Conservation (phyloP, 2,329 filamentous ascomycete species). For the Ceratocystiopsis sp. region DNA sequence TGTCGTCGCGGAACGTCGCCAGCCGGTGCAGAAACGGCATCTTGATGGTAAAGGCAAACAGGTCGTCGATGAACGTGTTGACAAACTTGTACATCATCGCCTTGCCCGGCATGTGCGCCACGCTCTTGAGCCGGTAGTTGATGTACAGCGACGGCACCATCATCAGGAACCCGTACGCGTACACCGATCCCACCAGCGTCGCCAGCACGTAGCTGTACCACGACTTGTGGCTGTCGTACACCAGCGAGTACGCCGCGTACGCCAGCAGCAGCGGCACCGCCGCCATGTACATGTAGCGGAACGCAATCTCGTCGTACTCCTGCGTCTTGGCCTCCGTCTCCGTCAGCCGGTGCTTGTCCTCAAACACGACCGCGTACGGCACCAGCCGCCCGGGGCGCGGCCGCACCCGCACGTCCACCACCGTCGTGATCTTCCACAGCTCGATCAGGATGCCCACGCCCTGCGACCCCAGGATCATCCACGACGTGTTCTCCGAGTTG, state of each 20-base stretch:
- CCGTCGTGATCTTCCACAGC: slow-evolving; percentile 90
- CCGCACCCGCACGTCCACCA: slow-evolving; percentile 74
- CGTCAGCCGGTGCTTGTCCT: slow-evolving; percentile 91
- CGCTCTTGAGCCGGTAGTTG: slow-evolving; percentile 92
- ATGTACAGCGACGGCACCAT: slow-evolving; percentile 97
- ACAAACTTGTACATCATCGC: slow-evolving; percentile 98
- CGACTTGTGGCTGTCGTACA: slow-evolving; percentile 91
- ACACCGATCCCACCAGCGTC: slow-evolving; percentile 87
- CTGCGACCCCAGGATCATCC: slow-evolving; percentile 96
- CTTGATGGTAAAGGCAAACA: slow-evolving; percentile 98
- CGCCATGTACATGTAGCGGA: slow-evolving; percentile 88
- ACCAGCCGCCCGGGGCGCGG: slow-evolving; percentile 50
- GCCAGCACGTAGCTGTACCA: slow-evolving; percentile 97
- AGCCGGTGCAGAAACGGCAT: slow-evolving; percentile 91
- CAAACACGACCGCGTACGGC: slow-evolving; percentile 69
- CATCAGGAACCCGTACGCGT: slow-evolving; percentile 97
- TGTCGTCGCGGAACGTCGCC: slow-evolving; percentile 81
- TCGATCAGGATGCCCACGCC: slow-evolving; percentile 58
- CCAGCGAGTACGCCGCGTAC: slow-evolving; percentile 78
- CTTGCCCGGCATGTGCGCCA: slow-evolving; percentile 92
- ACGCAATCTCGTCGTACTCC: slow-evolving; percentile 94
- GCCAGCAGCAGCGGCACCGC: slow-evolving; percentile 78
- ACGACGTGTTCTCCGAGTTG: slow-evolving; percentile 93
- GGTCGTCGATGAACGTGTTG: slow-evolving; percentile 96
- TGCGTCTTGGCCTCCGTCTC: slow-evolving; percentile 96